Evolutionary conservation across 345 rosid genomes (phyloP), one percentile per base, ranked within the genome.

Genomic region (Pseudoturritis turrita): DNA sequence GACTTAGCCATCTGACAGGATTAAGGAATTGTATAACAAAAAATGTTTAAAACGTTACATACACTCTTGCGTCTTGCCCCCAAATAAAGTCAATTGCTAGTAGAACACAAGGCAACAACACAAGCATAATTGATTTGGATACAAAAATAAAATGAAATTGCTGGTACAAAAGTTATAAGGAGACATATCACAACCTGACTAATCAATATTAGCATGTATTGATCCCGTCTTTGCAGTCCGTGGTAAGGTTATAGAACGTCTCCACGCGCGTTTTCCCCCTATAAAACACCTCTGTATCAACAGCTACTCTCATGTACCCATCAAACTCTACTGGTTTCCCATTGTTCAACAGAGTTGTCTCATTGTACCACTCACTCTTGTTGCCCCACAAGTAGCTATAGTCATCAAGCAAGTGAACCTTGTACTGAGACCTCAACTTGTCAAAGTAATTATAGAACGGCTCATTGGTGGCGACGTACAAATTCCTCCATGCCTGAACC

Each of bases 251-350:
- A 80, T 91, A 81, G 71, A 95, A 95, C 7, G 99, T 95, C 68
- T 95, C 99, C 1, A 95, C 90, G 0, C 86, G 82, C 0, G 87
- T 84, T 79, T 91, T 91, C 5, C 86, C 96, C 59, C 93, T 78
- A 67, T 81, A 82, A 71, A 89, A 80, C 39, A 91, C 93, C 79
- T 91, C 99, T 0, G 99, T 95, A 69, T 95, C 99, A 70, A 91
- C 97, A 17, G 94, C 96, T 47, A 86, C 99, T 80, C 98, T 85
- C 99, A 91, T 95, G 77, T 88, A 89, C 17, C 98, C 96, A 70
- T 95, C 98, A 65, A 95, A 95, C 65, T 89, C 89, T 14, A 89
- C 98, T 0, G 87, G 84, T 39, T 70, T 81, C 46, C 91, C 96
- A 70, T 82, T 76, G 57, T 88, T 91, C 72, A 95, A 79, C 17